Percentiles rank a stretch among this genome's conserved stretches.
Conservation (phyloP, 2,329 filamentous ascomycete species). For the Gremmenia infestans region DNA sequence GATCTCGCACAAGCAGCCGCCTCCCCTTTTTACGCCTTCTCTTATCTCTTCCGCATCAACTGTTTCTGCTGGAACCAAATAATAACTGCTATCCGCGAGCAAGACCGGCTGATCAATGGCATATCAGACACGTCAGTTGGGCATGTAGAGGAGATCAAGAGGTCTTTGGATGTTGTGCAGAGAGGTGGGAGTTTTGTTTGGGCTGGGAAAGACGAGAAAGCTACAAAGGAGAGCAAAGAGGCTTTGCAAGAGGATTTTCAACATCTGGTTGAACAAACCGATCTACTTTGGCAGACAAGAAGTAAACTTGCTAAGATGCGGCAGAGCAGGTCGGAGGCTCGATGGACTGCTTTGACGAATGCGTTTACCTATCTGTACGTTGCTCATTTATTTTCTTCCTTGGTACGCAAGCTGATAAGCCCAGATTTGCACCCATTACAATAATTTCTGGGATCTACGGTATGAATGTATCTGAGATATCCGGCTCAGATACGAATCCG, state of each 20-base stretch:
- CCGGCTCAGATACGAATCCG: conserved; percentile 17
- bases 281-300: conserved; percentile 25
- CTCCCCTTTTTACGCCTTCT: conserved; percentile 25
- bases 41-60: conserved; percentile 24
- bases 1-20: conserved; percentile 10
- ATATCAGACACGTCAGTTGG: conserved; percentile 26
- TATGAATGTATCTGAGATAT: conserved; percentile 29
- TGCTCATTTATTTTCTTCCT: background rate
- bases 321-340: conserved; percentile 17
- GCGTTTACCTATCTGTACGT: conserved; percentile 28
- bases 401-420: background rate
- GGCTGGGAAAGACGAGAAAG: conserved; percentile 9
- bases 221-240: conserved; percentile 4
- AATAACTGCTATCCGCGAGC: conserved; percentile 26
- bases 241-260: conserved; percentile 26
- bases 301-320: conserved; percentile 21
- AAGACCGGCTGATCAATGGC: conserved; percentile 24
- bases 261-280: conserved; percentile 25
- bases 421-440: conserved; percentile 22
- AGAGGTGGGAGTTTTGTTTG: conserved; percentile 23
- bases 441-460: conserved; percentile 27
- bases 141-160: conserved; percentile 28
- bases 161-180: conserved; percentile 20
- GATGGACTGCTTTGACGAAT: conserved; percentile 24
- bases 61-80: conserved; percentile 28